Percentiles rank a stretch among this genome's conserved stretches.
Conservation (phyloP, 768 basidiomycete species). For the Tulasnella calospora region DNA sequence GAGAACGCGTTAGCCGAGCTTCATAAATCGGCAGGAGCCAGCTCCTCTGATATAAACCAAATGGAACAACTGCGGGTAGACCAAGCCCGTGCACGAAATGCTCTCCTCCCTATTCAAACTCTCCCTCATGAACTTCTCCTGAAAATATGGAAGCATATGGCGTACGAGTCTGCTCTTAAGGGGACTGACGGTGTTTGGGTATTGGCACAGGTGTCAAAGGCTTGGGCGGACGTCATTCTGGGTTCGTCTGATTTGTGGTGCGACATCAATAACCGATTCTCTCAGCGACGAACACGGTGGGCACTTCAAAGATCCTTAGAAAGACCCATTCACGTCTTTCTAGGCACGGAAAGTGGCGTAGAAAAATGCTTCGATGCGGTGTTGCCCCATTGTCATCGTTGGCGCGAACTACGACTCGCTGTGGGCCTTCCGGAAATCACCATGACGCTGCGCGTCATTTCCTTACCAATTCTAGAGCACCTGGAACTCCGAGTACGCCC, state of each 20-base stretch:
- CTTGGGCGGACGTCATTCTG: neutral
- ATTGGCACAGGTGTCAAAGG: neutral
- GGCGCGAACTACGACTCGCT: neutral
- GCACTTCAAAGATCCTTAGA: neutral
- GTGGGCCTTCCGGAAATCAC: neutral
- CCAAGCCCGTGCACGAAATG: neutral
- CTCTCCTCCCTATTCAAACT: neutral
- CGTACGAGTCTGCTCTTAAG: neutral
- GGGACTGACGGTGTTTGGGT: neutral
- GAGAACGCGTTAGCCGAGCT: neutral
- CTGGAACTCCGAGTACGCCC: neutral
- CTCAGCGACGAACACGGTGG: neutral
- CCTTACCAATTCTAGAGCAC: neutral
- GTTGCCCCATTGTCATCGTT: neutral
- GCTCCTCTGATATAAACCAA: neutral
- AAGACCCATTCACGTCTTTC: neutral
- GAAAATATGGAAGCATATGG: neutral
- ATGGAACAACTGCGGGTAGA: neutral
- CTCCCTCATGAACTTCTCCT: neutral
- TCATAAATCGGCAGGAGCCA: neutral
- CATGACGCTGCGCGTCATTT: neutral
- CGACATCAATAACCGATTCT: neutral
- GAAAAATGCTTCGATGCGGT: neutral
- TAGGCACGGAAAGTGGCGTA: neutral
- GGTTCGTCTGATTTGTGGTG: neutral